A percentile compares a stretch with the other conserved stretches of the same genome.
phyloP scores from a whole-genome alignment of 345 rosid genomes.

The Eucalyptus erythrocorys region DNA sequence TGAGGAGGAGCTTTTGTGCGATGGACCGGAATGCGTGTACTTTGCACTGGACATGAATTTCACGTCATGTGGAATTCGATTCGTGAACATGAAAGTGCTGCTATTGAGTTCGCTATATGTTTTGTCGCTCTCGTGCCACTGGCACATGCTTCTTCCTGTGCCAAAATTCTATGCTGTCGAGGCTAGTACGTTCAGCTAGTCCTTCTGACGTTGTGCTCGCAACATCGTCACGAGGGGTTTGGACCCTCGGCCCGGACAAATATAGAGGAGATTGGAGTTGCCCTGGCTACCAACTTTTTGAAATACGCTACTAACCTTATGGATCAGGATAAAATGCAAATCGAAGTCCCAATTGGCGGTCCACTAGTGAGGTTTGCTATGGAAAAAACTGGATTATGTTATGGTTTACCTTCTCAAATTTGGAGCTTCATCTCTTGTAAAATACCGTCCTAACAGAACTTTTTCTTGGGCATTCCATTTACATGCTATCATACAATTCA shows the following conservation, averaged over 20 bases:
- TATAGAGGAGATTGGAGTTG: not conserved
- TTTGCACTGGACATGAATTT: not conserved
- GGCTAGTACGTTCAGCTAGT: not conserved
- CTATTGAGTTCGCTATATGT: not conserved
- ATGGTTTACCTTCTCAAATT: not conserved
- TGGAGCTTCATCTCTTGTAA: not conserved
- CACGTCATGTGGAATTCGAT: not conserved
- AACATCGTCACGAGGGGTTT: not conserved
- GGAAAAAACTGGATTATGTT: not conserved
- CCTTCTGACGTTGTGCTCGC: not conserved
- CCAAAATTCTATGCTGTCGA: not conserved
- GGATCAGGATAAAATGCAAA: not conserved
- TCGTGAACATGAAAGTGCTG: not conserved
- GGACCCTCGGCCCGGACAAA: not conserved
- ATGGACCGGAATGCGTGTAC: not conserved
- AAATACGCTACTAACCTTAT: not conserved
- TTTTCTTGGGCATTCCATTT: not conserved
- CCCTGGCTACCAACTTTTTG: not conserved
- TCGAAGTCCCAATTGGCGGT: not conserved
- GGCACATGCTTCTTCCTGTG: not conserved
- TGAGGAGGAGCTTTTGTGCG: not conserved
- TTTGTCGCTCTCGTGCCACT: not conserved
- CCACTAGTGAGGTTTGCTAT: not conserved
- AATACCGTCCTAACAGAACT: rapidly evolving
- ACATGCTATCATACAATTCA: not conserved